phyloP scores from a whole-genome alignment of 192 early-diverging fungal species.

The Umbelopsis sp. region DNA sequence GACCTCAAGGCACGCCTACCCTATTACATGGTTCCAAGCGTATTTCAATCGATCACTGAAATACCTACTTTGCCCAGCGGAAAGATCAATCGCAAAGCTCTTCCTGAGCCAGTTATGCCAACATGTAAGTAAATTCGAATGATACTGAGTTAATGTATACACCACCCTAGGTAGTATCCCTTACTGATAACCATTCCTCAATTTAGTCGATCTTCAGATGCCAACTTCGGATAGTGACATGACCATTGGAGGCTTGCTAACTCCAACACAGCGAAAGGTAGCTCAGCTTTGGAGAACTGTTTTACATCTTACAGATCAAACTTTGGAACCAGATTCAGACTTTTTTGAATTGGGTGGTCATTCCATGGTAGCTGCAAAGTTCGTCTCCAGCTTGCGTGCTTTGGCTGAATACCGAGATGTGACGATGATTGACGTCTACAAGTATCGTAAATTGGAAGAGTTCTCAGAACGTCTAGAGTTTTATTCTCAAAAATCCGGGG shows the following conservation, averaged over 20 bases:
- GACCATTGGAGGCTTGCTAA: neutral
- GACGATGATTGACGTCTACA: slow-evolving; percentile 9
- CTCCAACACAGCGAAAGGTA: neutral
- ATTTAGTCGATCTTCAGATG: neutral
- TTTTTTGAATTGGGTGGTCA: slow-evolving; percentile 30
- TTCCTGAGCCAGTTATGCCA: slow-evolving; percentile 24
- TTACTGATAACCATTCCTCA: neutral
- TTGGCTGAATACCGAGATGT: neutral
- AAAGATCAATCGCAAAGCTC: slow-evolving; percentile 38
- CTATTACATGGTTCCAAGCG: slow-evolving; percentile 63
- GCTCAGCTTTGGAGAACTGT: slow-evolving; percentile 4
- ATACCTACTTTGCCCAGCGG: slow-evolving; percentile 33
- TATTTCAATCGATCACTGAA: slow-evolving; percentile 21
- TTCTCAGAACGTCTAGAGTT: neutral
- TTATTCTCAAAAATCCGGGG: neutral
- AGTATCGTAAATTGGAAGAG: neutral
- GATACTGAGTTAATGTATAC: neutral
- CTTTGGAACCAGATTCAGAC: slow-evolving; percentile 17
- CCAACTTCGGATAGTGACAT: neutral
- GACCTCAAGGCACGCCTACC: slow-evolving; percentile 58
- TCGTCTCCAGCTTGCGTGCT: neutral
- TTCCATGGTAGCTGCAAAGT: slow-evolving; percentile 14
- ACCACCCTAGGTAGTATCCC: too few species aligned
- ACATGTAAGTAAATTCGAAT: neutral
- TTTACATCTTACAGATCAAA: slow-evolving; percentile 10